phyloP scores from a whole-genome alignment of 192 early-diverging fungal species.

The Mortierella claussenii region DNA sequence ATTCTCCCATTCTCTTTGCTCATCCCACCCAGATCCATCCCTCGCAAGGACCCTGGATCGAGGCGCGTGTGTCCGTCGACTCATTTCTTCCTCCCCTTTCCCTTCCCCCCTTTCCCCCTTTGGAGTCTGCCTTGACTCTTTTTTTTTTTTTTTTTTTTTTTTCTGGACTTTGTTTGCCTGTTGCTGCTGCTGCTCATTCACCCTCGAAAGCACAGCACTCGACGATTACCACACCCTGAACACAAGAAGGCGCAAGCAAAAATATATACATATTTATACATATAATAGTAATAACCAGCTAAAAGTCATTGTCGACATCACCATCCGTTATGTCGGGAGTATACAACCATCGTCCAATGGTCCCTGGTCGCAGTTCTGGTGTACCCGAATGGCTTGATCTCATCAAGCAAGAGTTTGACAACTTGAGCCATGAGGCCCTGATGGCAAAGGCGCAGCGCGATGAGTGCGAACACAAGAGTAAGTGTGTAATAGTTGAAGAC shows the following conservation, averaged over 20 bases:
- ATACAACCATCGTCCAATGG: slow-evolving; percentile 86
- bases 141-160: background rate
- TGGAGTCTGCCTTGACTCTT: background rate
- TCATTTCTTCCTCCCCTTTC: background rate
- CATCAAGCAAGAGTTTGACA: slow-evolving; percentile 82
- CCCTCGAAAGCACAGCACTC: background rate
- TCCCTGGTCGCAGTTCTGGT: slow-evolving; percentile 71
- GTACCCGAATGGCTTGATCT: slow-evolving; percentile 86
- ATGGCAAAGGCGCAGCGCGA: slow-evolving; percentile 81
- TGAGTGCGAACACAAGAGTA: slow-evolving; percentile 91
- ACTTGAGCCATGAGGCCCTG: slow-evolving; percentile 77
- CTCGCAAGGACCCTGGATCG: too few species aligned
- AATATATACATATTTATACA: background rate
- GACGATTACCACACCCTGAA: too few species aligned
- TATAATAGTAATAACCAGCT: background rate
- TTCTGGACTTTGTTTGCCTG: background rate
- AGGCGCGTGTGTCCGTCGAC: background rate
- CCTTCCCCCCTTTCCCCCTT: background rate
- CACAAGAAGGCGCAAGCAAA: too few species aligned
- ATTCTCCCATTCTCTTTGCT: background rate
- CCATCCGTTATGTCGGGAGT: slow-evolving; percentile 72
- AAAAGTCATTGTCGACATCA: background rate
- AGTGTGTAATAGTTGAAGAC: too few species aligned
- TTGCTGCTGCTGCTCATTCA: background rate
- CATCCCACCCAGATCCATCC: background rate